Conservation (phyloP, 2,329 filamentous ascomycete genomes). For the Bipolaris bicolor region DNA sequence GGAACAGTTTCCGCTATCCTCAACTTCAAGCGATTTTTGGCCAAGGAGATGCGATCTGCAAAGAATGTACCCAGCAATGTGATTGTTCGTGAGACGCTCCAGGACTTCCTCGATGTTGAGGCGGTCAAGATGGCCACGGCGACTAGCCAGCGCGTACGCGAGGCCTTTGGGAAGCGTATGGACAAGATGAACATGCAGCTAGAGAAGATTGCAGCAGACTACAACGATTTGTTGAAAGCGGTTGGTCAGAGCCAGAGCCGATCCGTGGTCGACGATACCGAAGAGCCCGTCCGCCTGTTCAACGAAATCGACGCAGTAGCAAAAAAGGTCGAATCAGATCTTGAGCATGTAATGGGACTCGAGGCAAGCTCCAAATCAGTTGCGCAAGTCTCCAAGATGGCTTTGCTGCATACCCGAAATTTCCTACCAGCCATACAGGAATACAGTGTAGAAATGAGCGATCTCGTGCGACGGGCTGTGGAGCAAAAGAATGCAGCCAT, state of each 20-base stretch:
- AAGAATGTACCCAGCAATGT: conserved; percentile 31
- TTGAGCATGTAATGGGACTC: conserved; percentile 75
- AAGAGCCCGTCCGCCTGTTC: conserved; percentile 72
- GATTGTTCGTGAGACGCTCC: conserved; percentile 38
- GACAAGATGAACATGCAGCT: conserved; percentile 51
- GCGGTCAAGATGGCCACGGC: conserved; percentile 75
- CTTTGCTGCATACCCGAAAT: conserved; percentile 67
- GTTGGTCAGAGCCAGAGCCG: conserved; percentile 56
- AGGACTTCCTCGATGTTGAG: conserved; percentile 72
- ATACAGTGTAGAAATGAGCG: conserved; percentile 62
- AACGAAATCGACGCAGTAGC: conserved; percentile 86
- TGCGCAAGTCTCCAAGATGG: conserved; percentile 67
- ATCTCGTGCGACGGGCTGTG: conserved; percentile 58
- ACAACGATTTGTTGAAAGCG: conserved; percentile 53
- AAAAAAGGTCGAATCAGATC: conserved; percentile 86
- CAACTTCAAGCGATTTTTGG: conserved; percentile 64
- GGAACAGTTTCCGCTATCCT: conserved; percentile 68
- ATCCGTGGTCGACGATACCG: conserved; percentile 62
- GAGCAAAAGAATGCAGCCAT: conserved; percentile 73
- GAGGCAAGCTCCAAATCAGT: conserved; percentile 69
- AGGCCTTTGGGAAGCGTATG: conserved; percentile 65
- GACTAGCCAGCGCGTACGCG: conserved; percentile 67
- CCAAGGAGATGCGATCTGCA: conserved; percentile 40
- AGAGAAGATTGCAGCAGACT: conserved; percentile 50
- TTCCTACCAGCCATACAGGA: conserved; percentile 66